Evolutionary conservation across 2,329 filamentous ascomycete genomes (phyloP), one percentile per base, ranked within the genome.

Genomic region (Ascochyta pisi): DNA sequence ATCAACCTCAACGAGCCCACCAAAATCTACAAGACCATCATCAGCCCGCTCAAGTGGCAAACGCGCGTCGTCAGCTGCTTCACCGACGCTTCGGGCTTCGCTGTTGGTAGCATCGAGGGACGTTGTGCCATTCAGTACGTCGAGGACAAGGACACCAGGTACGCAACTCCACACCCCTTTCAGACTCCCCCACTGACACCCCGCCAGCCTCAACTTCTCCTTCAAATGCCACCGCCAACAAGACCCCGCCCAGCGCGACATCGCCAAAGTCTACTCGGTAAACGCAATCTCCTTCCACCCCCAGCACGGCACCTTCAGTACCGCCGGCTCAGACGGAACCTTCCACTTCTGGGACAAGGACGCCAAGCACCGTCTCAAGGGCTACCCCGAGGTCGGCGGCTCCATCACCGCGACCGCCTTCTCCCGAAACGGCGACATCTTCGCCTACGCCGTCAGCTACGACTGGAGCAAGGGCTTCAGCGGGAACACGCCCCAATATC

Each of bases 211-310:
- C 71, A 98, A 99, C 81, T 99, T 99, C 82, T 96, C 92, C 38
- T 99, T 99, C 87, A 98, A 98, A 79, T 99, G 95, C 78, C 95
- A 99, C 77, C 92, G 95, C 56, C 91, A 96, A 68, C 85, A 86
- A 5, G 86, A 90, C 1, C 79, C 86, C 54, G 77, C 75, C 49
- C 67, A 77, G 42, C 78, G 79, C 57, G 93, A 92, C 77, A 81
- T 89, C 62, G 91, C 90, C 67, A 95, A 94, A 71, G 95, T 98
- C 67, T 95, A 93, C 81, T 89, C 92, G 1, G 92, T 99, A 73
- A 99, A 99, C 79, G 89, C 92, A 66, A 99, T 99, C 76, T 96
- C 91, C 23, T 98, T 98, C 86, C 95, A 99, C 79, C 95, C 95
- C 1, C 84, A 90, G 12, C 93, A 97, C 77, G 95, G 95, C 70